Evolutionary conservation across 345 rosid genomes (phyloP).

Genomic region (Gossypium mustelinum): DNA sequence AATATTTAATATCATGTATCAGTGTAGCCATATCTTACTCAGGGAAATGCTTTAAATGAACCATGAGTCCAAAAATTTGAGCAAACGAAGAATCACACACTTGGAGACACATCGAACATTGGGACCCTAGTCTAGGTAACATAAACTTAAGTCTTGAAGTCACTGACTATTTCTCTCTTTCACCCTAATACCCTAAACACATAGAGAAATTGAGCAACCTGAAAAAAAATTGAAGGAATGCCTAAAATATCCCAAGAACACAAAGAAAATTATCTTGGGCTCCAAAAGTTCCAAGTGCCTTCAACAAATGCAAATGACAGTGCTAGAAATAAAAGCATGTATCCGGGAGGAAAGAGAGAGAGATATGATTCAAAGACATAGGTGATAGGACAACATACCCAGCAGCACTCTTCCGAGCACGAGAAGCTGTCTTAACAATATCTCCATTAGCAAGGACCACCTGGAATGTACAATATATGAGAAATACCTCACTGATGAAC

Average conservation of each 20-base stretch:
- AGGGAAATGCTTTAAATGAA: background rate
- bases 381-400: slow-evolving; percentile 50
- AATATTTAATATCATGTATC: background rate
- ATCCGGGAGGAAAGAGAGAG: background rate
- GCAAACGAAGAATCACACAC: background rate
- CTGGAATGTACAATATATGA: slow-evolving; percentile 40
- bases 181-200: background rate
- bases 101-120: background rate
- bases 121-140: background rate
- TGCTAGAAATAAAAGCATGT: background rate
- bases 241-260: background rate
- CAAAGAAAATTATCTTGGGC: background rate
- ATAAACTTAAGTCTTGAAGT: background rate
- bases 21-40: background rate
- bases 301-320: background rate
- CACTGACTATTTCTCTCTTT: background rate
- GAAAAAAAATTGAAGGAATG: background rate
- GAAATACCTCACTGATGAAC: slow-evolving; percentile 17
- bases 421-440: slow-evolving; percentile 93
- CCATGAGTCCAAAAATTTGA: background rate
- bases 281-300: background rate
- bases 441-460: slow-evolving; percentile 88
- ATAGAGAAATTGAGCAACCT: background rate
- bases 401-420: slow-evolving; percentile 96
- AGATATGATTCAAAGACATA: slow-evolving; percentile 12